Evolutionary conservation across 2,329 filamentous ascomycete species (phyloP), one percentile per base, ranked within the genome.

Genomic region (Dothideomycetes sp.): DNA sequence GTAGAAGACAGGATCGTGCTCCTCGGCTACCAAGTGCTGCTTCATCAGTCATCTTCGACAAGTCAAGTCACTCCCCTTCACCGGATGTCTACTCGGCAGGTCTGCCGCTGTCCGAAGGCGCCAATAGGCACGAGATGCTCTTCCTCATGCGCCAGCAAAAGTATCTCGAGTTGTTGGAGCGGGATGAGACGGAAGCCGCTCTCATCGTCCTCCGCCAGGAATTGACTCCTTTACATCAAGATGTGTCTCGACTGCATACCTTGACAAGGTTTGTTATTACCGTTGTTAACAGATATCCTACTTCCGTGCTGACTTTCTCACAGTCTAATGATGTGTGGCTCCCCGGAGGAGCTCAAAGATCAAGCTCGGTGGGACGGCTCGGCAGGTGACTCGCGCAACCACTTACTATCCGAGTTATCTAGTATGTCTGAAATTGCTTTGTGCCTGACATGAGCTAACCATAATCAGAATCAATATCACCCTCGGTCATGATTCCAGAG

Each of bases 401-500:
- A 70, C 12, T 64, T 96, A 3, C 72, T 96, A 15, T 85, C 84
- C 1, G 77, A 91, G 44, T 65, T 96, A 24, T 94, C 88, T 17
- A 85, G 84, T 91, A 66, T 62, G 76, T 63, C 32, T 22, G 35
- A 38, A 24, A 27, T 31, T 47, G 38, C 43, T 46, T 14, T 11
- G 14, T 7, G 4, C 8, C 4, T 11, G 27, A 14, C 5, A 10
- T 3, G 3, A 36, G 10, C 40, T 47, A 45, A 56, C 40, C 58
- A 43, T 5, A 14, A 44, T 14, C 50, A 89, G 84, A 73, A 67
- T 94, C 78, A 41, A 94, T 98, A 58, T 94, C 91, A 2, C 89
- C 91, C 0, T 91, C 87, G 3, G 84, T 94, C 33, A 96, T 98
- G 88, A 82, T 98, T 40, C 91, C 91, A 2, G 85, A 94, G 54